Percentiles rank a stretch among this genome's conserved stretches.
These are phyloP conservation scores for Raphanus raphanistrum DNA, from an alignment of 345 rosid genomes.

Conservation along the genomic window DNA sequence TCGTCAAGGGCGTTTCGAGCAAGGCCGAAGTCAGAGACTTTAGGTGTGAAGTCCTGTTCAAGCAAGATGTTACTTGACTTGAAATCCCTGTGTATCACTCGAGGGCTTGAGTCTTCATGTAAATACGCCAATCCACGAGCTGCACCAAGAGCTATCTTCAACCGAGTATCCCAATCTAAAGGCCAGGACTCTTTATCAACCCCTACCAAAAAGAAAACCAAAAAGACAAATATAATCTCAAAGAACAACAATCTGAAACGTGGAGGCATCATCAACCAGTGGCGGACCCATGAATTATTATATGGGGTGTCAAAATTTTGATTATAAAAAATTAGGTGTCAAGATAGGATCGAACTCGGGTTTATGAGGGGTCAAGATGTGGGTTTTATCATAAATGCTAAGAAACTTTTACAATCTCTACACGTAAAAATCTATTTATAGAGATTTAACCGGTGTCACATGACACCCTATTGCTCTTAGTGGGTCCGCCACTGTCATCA, in stretches of 20 bases:
- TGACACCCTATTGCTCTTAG: too few species aligned
- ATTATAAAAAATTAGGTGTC: too few species aligned
- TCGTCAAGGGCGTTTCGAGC: conserved; percentile 85
- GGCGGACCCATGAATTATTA: too few species aligned
- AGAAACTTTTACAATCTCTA: too few species aligned
- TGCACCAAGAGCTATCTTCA: conserved; percentile 67
- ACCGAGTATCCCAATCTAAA: conserved; percentile 81
- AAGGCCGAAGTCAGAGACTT: conserved; percentile 93
- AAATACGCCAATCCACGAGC: conserved; percentile 60
- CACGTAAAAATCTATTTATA: too few species aligned
- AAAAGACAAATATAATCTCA: background rate
- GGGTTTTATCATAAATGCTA: too few species aligned
- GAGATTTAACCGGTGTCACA: too few species aligned
- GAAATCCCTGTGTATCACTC: conserved; percentile 94
- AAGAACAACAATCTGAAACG: background rate
- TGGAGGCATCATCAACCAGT: background rate
- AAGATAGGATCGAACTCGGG: too few species aligned
- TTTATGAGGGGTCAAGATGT: too few species aligned
- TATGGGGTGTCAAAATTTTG: too few species aligned
- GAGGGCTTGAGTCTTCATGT: conserved; percentile 95
- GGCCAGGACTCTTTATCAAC: conserved; percentile 70
- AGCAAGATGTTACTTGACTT: conserved; percentile 91
- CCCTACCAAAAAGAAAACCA: conserved; percentile 41
- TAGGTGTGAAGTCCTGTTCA: conserved; percentile 88
- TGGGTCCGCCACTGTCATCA: background rate